These are phyloP conservation scores for Debaryomyces robertsiae DNA, from an alignment of 1,139 yeast species.

Conservation along the genomic window DNA sequence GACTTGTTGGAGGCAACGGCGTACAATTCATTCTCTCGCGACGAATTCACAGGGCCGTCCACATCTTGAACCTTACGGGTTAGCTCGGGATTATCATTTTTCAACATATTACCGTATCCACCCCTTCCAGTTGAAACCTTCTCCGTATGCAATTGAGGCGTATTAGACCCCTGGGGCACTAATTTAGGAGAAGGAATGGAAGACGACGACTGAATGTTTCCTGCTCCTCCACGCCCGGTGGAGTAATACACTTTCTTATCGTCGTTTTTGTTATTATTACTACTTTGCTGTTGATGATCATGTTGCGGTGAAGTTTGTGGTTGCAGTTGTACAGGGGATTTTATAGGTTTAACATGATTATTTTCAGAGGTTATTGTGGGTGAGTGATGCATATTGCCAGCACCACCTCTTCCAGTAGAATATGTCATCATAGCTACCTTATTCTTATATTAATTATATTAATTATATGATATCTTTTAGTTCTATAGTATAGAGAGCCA, in stretches of 20 bases:
- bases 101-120: constrained; percentile 78
- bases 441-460: not conserved
- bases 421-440: constrained; percentile 16
- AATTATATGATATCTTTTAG: not conserved
- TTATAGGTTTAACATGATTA: constrained; percentile 16
- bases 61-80: constrained; percentile 74
- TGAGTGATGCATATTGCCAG: constrained; percentile 36
- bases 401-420: constrained; percentile 45
- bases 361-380: constrained; percentile 23
- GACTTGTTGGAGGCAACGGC: constrained; percentile 44
- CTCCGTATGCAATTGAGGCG: constrained; percentile 61
- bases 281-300: constrained; percentile 7
- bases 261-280: constrained; percentile 8
- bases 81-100: constrained; percentile 60
- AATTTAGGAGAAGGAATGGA: constrained; percentile 55
- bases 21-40: constrained; percentile 31
- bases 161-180: constrained; percentile 62
- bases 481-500: not conserved
- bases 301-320: constrained; percentile 5
- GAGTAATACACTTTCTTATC: constrained; percentile 49
- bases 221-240: constrained; percentile 86
- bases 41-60: constrained; percentile 32
- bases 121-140: constrained; percentile 78
- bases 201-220: constrained; percentile 57
- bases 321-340: constrained; percentile 11